These are phyloP conservation scores for Vitis rotundifolia DNA, from an alignment of 164 flowering plant species.

Conservation along the genomic window DNA sequence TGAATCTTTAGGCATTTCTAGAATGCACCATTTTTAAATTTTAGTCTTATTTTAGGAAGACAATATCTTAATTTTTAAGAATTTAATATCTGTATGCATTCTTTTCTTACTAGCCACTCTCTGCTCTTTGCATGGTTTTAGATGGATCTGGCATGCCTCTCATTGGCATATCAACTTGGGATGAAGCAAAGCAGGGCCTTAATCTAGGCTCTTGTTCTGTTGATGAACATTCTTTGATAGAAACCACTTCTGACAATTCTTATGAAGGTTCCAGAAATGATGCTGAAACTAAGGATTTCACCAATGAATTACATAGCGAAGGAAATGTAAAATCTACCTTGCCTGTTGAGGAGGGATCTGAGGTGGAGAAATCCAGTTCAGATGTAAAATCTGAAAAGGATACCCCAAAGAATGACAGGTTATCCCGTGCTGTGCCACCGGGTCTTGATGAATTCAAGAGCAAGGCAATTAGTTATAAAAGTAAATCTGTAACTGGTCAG, in stretches of 20 bases:
- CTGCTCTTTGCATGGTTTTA: constrained; percentile 15
- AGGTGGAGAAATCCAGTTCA: constrained; percentile 21
- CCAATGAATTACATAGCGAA: constrained; percentile 12
- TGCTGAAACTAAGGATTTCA: constrained; percentile 13
- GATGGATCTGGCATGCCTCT: constrained; percentile 34
- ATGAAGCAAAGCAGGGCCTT: constrained; percentile 30
- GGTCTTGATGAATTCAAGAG: constrained; percentile 93
- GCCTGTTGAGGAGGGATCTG: constrained; percentile 24
- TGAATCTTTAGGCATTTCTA: constrained; percentile 12
- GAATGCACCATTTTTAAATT: too few species aligned
- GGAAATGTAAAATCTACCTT: constrained; percentile 14
- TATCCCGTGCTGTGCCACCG: constrained; percentile 53
- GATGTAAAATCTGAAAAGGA: constrained; percentile 34
- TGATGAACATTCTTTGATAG: constrained; percentile 14
- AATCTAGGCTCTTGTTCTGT: constrained; percentile 15
- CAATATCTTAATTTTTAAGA: background rate
- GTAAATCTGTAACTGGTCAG: constrained; percentile 46
- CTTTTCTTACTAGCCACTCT: background rate
- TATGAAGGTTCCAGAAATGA: constrained; percentile 14
- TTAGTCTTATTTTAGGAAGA: too few species aligned
- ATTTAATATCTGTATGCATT: background rate
- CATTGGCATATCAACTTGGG: constrained; percentile 33
- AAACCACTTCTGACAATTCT: constrained; percentile 16
- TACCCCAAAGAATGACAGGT: constrained; percentile 36
- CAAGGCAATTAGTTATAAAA: constrained; percentile 60